A percentile compares a stretch with the other conserved stretches of the same genome.
Evolutionary conservation across 129 eudicot species (phyloP).

Genomic region (Pseudognaphalium luteoalbum): DNA sequence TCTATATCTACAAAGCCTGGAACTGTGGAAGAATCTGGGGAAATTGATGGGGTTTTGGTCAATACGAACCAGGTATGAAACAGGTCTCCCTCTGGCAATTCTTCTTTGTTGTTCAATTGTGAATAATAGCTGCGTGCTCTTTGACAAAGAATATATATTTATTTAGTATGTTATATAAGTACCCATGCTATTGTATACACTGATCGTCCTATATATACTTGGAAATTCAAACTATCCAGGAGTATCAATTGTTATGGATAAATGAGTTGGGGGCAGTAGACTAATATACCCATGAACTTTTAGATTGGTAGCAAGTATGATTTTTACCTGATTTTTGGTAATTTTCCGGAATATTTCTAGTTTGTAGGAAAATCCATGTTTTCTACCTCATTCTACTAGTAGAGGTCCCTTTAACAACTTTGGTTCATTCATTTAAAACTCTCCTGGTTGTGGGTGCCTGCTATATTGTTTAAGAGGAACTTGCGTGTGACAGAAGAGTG

Average conservation of each 20-base stretch:
- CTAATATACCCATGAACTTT: not conserved
- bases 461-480: not conserved
- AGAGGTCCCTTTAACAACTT: too few species aligned
- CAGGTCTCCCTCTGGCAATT: not conserved
- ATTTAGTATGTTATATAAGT: constrained; percentile 3
- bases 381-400: too few species aligned
- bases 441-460: not conserved
- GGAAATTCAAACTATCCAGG: not conserved
- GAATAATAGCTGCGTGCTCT: constrained; percentile 12
- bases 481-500: not conserved
- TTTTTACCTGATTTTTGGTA: not conserved
- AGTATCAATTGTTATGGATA: not conserved
- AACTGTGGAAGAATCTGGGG: constrained; percentile 61
- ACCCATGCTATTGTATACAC: not conserved
- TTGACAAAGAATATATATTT: not conserved
- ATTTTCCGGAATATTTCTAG: not conserved
- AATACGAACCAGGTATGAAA: constrained; percentile 79
- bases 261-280: not conserved
- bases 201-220: constrained; percentile 4
- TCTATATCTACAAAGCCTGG: constrained; percentile 67
- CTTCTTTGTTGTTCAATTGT: not conserved
- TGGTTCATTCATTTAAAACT: too few species aligned
- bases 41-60: constrained; percentile 68
- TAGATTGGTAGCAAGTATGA: not conserved
- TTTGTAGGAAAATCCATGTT: not conserved